phyloP scores from a whole-genome alignment of 139 green algal species.

The Trebouxia sp. region DNA sequence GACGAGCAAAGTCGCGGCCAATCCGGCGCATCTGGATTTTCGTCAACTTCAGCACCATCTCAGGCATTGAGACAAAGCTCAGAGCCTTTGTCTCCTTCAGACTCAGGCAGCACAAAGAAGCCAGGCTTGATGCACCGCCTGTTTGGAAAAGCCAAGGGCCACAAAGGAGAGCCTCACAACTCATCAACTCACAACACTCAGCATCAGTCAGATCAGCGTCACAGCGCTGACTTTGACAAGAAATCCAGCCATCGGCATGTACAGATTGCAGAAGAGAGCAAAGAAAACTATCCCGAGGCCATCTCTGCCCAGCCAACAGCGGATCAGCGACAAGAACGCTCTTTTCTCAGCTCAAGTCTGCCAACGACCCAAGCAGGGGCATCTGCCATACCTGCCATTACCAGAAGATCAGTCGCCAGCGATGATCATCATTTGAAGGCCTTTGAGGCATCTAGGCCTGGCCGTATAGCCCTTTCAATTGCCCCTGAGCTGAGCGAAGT shows the following conservation, averaged over 20 bases:
- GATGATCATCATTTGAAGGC: conserved; percentile 3
- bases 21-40: too few species aligned
- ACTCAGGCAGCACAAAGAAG: conserved; percentile 19
- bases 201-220: neutral
- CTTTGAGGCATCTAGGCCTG: conserved; percentile 15
- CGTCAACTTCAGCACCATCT: too few species aligned
- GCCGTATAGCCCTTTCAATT: neutral
- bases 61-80: neutral
- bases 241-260: neutral
- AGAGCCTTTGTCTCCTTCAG: neutral
- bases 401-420: neutral
- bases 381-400: neutral
- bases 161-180: neutral
- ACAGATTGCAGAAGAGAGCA: neutral
- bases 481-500: neutral
- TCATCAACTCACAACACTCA: neutral
- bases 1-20: too few species aligned
- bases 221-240: neutral
- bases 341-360: conserved; percentile 7
- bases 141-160: neutral
- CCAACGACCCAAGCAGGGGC: neutral
- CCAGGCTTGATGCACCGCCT: neutral
- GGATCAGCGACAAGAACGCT: neutral
- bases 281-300: neutral
- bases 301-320: neutral